These are phyloP conservation scores for Wickerhamiella qilinensis DNA, from an alignment of 805 yeast species.

Conservation along the genomic window DNA sequence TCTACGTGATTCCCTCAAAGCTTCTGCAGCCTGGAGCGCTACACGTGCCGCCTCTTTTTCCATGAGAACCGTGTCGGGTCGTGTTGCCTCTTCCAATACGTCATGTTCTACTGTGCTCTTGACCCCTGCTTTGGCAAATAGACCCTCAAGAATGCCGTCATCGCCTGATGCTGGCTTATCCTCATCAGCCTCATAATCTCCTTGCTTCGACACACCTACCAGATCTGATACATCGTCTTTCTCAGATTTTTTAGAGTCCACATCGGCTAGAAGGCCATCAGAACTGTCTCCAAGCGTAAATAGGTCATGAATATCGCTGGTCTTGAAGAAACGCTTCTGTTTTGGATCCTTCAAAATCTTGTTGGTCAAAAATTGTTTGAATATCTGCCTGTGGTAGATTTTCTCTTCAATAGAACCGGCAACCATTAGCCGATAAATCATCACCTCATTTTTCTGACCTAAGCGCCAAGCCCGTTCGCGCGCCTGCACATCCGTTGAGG, in stretches of 20 bases:
- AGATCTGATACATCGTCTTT: constrained; percentile 21
- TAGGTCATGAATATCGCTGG: constrained; percentile 78
- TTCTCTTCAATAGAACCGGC: constrained; percentile 95
- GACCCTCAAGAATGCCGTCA: constrained; percentile 52
- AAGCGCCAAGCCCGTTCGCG: constrained; percentile 94
- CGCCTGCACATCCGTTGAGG: constrained; percentile 93
- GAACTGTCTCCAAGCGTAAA: constrained; percentile 64
- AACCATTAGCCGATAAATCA: constrained; percentile 79
- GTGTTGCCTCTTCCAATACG: constrained; percentile 41
- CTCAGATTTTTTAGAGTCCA: constrained; percentile 4
- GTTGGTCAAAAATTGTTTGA: constrained; percentile 85
- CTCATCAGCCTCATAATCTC: constrained; percentile 39
- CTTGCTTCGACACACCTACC: constrained; percentile 10
- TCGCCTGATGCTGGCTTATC: constrained; percentile 26
- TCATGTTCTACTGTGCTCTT: constrained; percentile 71
- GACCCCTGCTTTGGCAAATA: constrained; percentile 56
- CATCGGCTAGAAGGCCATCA: background rate
- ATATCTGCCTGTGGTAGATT: constrained; percentile 90
- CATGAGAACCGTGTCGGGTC: constrained; percentile 37
- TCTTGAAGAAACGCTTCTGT: constrained; percentile 81
- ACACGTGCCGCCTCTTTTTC: constrained; percentile 48
- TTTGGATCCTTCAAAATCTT: constrained; percentile 91
- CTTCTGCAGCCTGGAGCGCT: constrained; percentile 45
- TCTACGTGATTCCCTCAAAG: constrained; percentile 41
- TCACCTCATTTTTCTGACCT: constrained; percentile 86